These are phyloP conservation scores for Sonneratia caseolaris DNA, from an alignment of 345 rosid genomes.

Conservation along the genomic window DNA sequence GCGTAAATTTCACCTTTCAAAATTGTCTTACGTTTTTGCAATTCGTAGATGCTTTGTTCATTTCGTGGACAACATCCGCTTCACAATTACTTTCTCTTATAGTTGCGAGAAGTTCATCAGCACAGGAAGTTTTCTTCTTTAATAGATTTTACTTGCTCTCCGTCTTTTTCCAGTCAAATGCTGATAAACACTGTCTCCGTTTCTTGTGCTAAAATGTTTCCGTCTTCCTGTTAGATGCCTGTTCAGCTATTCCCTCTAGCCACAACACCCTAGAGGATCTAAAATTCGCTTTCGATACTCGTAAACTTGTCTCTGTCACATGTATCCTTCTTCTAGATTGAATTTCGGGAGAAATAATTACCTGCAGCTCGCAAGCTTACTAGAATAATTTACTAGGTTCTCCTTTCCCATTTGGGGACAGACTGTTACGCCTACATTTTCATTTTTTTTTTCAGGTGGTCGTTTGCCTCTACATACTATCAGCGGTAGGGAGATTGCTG, in stretches of 20 bases:
- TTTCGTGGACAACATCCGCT: neutral
- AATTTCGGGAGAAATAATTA: neutral
- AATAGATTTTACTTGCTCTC: neutral
- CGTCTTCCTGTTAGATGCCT: too few species aligned
- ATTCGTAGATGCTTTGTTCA: neutral
- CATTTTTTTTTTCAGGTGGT: constrained; percentile 44
- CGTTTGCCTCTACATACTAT: constrained; percentile 58
- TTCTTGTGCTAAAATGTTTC: neutral
- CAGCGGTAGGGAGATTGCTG: constrained; percentile 67
- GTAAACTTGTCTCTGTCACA: too few species aligned
- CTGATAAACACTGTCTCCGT: neutral
- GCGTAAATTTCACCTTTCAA: neutral
- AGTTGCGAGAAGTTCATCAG: neutral
- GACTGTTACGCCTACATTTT: neutral
- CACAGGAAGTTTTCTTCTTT: neutral
- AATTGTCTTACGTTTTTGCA: neutral
- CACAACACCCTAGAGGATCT: too few species aligned
- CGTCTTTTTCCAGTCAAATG: neutral
- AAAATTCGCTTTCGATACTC: too few species aligned
- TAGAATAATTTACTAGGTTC: neutral
- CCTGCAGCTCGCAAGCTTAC: neutral
- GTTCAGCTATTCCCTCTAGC: too few species aligned
- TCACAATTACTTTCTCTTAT: neutral
- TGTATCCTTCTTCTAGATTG: neutral
- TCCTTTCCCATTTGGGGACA: neutral